phyloP scores from a whole-genome alignment of 345 rosid genomes.

The Citrus reticulata region DNA sequence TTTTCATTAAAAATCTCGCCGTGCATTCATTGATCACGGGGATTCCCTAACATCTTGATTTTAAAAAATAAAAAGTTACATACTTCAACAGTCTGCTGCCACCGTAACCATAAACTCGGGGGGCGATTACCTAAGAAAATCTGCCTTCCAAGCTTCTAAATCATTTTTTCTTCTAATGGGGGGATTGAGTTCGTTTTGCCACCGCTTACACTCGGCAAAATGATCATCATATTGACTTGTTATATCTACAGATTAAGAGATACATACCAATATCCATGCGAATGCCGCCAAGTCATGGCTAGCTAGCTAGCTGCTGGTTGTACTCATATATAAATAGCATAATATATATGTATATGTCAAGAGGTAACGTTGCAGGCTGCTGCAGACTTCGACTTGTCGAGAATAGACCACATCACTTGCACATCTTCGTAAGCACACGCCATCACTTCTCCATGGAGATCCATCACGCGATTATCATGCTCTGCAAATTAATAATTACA shows the following conservation, averaged over 20 bases:
- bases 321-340: too few species aligned
- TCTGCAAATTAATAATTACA: conserved; percentile 30
- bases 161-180: not conserved
- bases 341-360: conserved; percentile 2
- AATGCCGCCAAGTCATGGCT: too few species aligned
- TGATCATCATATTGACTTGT: not conserved
- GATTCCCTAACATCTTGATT: conserved; percentile 25
- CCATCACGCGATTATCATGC: conserved; percentile 48
- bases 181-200: not conserved
- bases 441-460: conserved; percentile 88
- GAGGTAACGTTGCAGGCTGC: conserved; percentile 42
- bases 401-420: conserved; percentile 96
- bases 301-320: too few species aligned
- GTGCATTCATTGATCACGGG: conserved; percentile 29
- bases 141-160: not conserved
- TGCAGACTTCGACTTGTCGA: conserved; percentile 75
- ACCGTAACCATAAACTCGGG: not conserved
- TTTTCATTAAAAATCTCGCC: conserved; percentile 32
- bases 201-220: not conserved
- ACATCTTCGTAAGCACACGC: conserved; percentile 91
- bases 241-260: conserved; percentile 4
- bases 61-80: not conserved
- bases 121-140: not conserved
- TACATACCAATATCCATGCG: conserved; percentile 2
- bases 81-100: not conserved